phyloP scores from a whole-genome alignment of 805 yeast species.

The Komagataella pastoris region DNA sequence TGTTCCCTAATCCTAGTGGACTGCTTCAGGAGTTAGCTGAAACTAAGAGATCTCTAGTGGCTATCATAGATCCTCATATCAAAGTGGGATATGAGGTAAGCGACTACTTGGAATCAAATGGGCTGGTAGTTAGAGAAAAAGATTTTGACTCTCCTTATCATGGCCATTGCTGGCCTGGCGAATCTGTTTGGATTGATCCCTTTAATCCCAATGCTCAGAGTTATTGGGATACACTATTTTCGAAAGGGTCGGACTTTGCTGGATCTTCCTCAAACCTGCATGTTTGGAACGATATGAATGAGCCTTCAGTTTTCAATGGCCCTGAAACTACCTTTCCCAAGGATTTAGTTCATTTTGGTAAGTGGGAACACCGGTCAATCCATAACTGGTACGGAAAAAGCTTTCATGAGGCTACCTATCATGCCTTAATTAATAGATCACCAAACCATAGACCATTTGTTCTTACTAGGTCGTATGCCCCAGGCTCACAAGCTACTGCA shows the following conservation, averaged over 20 bases:
- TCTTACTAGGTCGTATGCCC: conserved; percentile 72
- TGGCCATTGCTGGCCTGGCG: conserved; percentile 99
- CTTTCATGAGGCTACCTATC: conserved; percentile 67
- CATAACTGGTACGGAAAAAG: conserved; percentile 80
- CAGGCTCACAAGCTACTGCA: conserved; percentile 85
- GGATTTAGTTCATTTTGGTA: conserved; percentile 64
- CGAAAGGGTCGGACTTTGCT: conserved; percentile 28
- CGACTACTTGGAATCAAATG: conserved; percentile 27
- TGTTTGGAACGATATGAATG: conserved; percentile 98
- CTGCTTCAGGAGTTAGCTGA: conserved; percentile 54
- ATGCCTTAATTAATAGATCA: conserved; percentile 42
- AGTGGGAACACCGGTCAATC: conserved; percentile 82
- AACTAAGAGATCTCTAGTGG: conserved; percentile 70
- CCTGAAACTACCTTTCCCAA: conserved; percentile 89
- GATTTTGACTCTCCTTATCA: conserved; percentile 34
- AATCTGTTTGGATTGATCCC: conserved; percentile 87
- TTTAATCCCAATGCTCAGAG: conserved; percentile 46
- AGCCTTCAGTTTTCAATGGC: conserved; percentile 89
- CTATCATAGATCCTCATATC: conserved; percentile 86
- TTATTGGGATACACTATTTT: conserved; percentile 46
- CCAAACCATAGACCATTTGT: conserved; percentile 66
- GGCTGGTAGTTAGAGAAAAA: conserved; percentile 28
- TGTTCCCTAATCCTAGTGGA: conserved; percentile 61
- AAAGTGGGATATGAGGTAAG: conserved; percentile 60
- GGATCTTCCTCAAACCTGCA: conserved; percentile 51